phyloP scores from a whole-genome alignment of 306 rosid genomes.

The Dalbergia cultrata region DNA sequence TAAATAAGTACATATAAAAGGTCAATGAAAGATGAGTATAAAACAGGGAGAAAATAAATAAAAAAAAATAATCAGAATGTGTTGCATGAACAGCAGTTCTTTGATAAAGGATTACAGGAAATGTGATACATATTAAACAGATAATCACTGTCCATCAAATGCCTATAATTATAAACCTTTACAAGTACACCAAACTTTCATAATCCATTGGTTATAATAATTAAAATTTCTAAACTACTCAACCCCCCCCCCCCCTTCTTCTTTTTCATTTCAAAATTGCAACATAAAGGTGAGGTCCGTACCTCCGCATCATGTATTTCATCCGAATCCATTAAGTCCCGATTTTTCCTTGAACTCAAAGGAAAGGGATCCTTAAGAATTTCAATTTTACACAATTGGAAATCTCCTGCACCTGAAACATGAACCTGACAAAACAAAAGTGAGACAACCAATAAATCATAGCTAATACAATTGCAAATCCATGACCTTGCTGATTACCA shows the following conservation, averaged over 20 bases:
- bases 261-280: background rate
- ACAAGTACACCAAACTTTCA: background rate
- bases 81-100: background rate
- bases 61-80: background rate
- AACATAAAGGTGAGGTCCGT: slow-evolving; percentile 15
- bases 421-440: slow-evolving; percentile 73
- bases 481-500: slow-evolving; percentile 62
- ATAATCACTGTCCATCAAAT: background rate
- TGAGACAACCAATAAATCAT: slow-evolving; percentile 44
- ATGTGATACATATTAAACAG: background rate
- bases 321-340: slow-evolving; percentile 81
- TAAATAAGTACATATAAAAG: slow-evolving; percentile 15
- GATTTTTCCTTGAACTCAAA: slow-evolving; percentile 71
- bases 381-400: slow-evolving; percentile 79
- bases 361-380: slow-evolving; percentile 85
- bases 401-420: slow-evolving; percentile 96
- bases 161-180: background rate
- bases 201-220: background rate
- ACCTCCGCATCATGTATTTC: slow-evolving; percentile 69
- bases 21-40: background rate
- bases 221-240: too few relatives aligned
- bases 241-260: background rate
- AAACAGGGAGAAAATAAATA: background rate
- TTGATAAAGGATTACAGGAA: background rate
- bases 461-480: slow-evolving; percentile 37